Evolutionary conservation across 2,329 filamentous ascomycete species (phyloP).

Genomic region (Fusarium sp.): DNA sequence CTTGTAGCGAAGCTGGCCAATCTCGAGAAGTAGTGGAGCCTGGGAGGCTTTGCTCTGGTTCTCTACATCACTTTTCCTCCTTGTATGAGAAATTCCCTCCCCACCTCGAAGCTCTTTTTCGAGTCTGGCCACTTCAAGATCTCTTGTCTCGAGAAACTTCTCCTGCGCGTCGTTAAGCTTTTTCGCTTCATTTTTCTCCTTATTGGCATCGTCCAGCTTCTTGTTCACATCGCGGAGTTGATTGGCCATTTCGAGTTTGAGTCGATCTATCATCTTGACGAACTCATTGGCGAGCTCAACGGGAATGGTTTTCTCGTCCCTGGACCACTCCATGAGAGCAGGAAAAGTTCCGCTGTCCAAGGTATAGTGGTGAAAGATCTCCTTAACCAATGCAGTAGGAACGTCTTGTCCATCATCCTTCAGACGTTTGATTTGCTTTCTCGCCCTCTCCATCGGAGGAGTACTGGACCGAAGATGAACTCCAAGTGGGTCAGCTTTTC

Average conservation of each 20-base stretch:
- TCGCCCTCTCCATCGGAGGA: slow-evolving; percentile 26
- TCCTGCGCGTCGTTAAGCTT: neutral
- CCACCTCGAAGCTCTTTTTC: neutral
- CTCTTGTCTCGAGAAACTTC: neutral
- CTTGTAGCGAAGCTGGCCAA: too few species aligned
- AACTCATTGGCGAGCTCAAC: slow-evolving; percentile 30
- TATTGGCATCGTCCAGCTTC: neutral
- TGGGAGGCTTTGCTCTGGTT: neutral
- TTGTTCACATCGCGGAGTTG: slow-evolving; percentile 3
- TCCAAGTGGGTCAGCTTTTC: slow-evolving; percentile 9
- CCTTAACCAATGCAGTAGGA: slow-evolving; percentile 4
- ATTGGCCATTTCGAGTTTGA: slow-evolving; percentile 26
- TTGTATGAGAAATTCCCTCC: neutral
- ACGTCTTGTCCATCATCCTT: slow-evolving; percentile 11
- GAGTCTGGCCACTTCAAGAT: neutral
- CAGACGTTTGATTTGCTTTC: slow-evolving; percentile 22
- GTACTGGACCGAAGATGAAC: slow-evolving; percentile 29
- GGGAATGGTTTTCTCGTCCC: slow-evolving; percentile 8
- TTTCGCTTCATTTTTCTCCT: neutral
- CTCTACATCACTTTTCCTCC: neutral
- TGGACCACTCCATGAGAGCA: slow-evolving; percentile 30
- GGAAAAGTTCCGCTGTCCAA: slow-evolving; percentile 12
- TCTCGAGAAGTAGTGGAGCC: too few species aligned
- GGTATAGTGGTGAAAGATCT: slow-evolving; percentile 22
- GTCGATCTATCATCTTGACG: slow-evolving; percentile 16